Evolutionary conservation across 2,329 filamentous ascomycete genomes (phyloP), one percentile per base, ranked within the genome.

Genomic region (Hymenotorrendiella dingleyae): DNA sequence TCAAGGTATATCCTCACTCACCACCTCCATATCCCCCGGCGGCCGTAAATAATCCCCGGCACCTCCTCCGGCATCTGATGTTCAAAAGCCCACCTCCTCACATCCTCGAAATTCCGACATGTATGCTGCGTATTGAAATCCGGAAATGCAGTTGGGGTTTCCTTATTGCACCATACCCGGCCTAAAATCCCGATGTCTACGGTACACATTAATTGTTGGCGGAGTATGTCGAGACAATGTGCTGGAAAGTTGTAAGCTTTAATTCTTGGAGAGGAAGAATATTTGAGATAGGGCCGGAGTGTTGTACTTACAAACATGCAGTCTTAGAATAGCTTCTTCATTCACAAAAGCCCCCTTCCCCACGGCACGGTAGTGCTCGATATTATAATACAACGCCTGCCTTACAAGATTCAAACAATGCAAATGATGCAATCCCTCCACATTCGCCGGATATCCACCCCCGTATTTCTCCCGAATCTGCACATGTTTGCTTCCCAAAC

Each of bases 191-290:
- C 72, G 12, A 71, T 60, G 43, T 76, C 72, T 1, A 69, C 60
- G 0, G 63, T 69, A 53, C 72, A 78, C 70, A 75, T 76, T 11
- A 77, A 59, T 40, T 75, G 67, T 51, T 77, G 71, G 16, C 71
- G 65, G 32, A 76, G 36, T 17, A 72, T 71, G 46, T 77, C 73
- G 6, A 76, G 57, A 46, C 73, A 77, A 48, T 77, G 72, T 3
- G 70, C 69, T 71, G 38, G 21, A 6, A 10, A 26, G 9, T 2
- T 3, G 6, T 16, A 4, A 40, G 28, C 21, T 26, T 4, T 8
- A 9, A 16, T 19, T 5, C 4, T 20, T 2, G 8, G 1, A 6
- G 3, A 20, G 8, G n/a, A n/a, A n/a, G n/a, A n/a, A n/a, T n/a
- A n/a, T n/a, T n/a, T n/a, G 17, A 19, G 12, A 9, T 16, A 34